Base-by-base conservation (phyloP, 2,329 filamentous ascomycete genomes). In the Ophiocordyceps camponoti-saundersi region DNA sequence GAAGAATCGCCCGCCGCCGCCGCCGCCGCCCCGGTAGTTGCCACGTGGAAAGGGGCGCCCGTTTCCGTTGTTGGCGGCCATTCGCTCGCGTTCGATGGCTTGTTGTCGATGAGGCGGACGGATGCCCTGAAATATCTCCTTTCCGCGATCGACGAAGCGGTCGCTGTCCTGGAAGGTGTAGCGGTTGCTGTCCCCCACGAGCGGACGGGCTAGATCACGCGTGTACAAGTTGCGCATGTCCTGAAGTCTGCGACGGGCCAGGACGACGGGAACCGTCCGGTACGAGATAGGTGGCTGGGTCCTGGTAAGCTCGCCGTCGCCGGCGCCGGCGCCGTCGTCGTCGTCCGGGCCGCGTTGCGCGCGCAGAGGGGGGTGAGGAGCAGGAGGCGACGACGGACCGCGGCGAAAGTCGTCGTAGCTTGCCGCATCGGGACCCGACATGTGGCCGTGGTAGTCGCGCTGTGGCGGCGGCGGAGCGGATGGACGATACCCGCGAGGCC, bases 111-210 rank as follows among this genome's bases (percentile, higher is more conserved):
- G 70, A 1, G 77, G 77, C 22, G 75, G 77, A 22, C 77, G 67
- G 50, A 82, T 79, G 16, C 77, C 77, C 44, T 77, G 65, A 56
- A 81, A 81, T 36, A 80, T 77, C 59, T 88, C 84, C 16, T 77
- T 77, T 15, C 83, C 84, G 47, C 80, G 72, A 59, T 88, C 82
- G 42, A 88, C 81, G 47, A 88, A 77, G 6, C 63, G 57, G 49
- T 80, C 76, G 1, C 69, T 71, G 48, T 79, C 67, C 59, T 87
- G 82, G 54, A 88, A 88, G 0, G 80, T 82, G 59, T 85, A 87
- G 30, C 83, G 71, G 57, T 84, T 79, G 62, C 76, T 76, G 46
- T 70, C 63, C 50, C 67, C 59, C 51, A 69, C 70, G 36, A 69
- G 54, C 42, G 69, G 63, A 13, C 68, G 61, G 20, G 60, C 49